Base-by-base conservation (phyloP, 2,329 filamentous ascomycete species). In the Colletotrichum tanaceti region DNA sequence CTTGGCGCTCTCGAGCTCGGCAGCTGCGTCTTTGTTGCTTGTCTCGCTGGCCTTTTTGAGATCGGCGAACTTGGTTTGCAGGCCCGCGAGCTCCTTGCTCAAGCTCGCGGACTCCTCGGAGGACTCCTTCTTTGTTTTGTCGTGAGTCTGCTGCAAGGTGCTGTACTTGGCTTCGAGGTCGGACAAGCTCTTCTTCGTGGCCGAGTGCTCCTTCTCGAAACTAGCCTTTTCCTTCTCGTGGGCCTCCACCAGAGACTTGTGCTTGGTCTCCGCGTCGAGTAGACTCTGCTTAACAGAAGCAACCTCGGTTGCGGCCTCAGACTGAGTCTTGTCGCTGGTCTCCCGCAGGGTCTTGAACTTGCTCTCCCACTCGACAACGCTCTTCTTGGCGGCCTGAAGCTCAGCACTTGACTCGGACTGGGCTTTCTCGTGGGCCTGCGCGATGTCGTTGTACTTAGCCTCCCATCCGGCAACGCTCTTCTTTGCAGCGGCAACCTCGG, bases 291-390 rank as follows among this genome's bases (percentile, higher is more conserved):
- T 74, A 2, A 75, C 71, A 14, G 76, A 70, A 3, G 70, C 72
- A 22, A 77, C 53, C 58, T 79, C 76, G 24, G 73, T 74, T n/a
- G 76, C 75, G 14, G 78, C 74, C 49, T 77, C 70, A 46, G 73
- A 76, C 73, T 77, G 76, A 3, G 75, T 62, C 57, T 70, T 67
- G 18, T 74, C 73, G 62, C 73, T 70, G 20, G 73, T 70, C 70
- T 76, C 71, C 62, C 75, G 70, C 2, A 76, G 62, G 3, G 74
- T 72, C 53, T 73, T 71, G 32, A 75, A 73, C 71, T 78, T 79
- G 63, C 76, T 75, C 65, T 77, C 63, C 13, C 74, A 73, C n/a
- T 76, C 77, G 32, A 75, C 75, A 39, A 77, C 67, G 57, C 54
- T 77, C 75, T 50, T 74, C 74, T 22, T 77, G 14, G 72, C 71